Percentiles rank a stretch among this genome's conserved stretches.
These are phyloP conservation scores for Sporisorium scitamineum DNA, from an alignment of 1,284 basidiomycete genomes.

Conservation along the genomic window DNA sequence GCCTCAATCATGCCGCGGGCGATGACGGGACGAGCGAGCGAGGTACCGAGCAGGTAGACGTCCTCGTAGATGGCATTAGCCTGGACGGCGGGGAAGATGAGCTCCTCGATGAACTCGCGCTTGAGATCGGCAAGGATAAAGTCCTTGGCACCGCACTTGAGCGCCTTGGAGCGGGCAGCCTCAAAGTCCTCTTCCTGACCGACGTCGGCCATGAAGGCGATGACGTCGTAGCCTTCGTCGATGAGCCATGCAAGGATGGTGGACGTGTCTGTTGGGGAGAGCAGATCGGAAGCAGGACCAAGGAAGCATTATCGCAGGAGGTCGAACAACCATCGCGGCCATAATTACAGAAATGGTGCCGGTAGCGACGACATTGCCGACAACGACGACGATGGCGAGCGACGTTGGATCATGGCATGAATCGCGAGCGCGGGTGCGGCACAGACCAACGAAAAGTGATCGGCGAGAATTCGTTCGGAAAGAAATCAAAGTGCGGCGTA, in stretches of 20 bases:
- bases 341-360: not conserved
- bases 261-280: slow-evolving; percentile 60
- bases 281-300: not conserved
- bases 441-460: slow-evolving; percentile 6
- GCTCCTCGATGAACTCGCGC: slow-evolving; percentile 93
- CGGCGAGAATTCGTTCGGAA: slow-evolving; percentile 1
- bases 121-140: slow-evolving; percentile 95
- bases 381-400: not conserved
- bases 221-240: slow-evolving; percentile 96
- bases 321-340: not conserved
- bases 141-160: slow-evolving; percentile 91
- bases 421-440: not conserved
- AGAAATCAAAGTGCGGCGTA: slow-evolving; percentile 5
- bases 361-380: not conserved
- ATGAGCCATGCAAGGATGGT: slow-evolving; percentile 73
- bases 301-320: no score
- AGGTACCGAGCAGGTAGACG: slow-evolving; percentile 97
- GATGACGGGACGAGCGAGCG: slow-evolving; percentile 96
- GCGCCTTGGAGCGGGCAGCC: slow-evolving; percentile 90
- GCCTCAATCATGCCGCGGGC: slow-evolving; percentile 98
- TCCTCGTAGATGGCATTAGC: slow-evolving; percentile 99
- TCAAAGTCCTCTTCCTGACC: slow-evolving; percentile 99
- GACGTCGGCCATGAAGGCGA: slow-evolving; percentile 98
- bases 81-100: slow-evolving; percentile 96
- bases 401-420: not conserved